Base-by-base conservation (phyloP, 1,284 basidiomycete species). In the Pterulicium gracile region DNA sequence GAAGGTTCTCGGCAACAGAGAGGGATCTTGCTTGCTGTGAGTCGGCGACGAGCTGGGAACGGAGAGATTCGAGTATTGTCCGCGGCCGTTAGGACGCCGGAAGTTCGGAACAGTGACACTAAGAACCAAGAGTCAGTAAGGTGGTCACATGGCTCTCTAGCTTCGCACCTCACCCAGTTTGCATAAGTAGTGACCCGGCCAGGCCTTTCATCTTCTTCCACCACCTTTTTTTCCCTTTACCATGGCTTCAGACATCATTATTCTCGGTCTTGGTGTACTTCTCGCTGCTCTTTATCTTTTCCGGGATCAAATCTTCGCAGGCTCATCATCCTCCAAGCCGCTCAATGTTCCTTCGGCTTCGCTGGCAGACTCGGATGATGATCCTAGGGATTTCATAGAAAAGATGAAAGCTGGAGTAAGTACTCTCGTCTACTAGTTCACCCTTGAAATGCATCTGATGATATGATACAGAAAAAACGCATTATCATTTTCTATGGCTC, bases 401-500 rank as follows among this genome's bases (percentile, higher is more conserved):
- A 91, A 91, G 67, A 92, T 95, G 89, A 83, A 89, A 63, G 79
- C 81, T 50, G 80, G 78, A 36, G 92, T 95, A 64, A 65, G 89
- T 76, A 2, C 45, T 43, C 5, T 1, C 14, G 10, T 48, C 19
- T 24, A 36, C 27, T 22, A 24, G 42, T 1, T 42, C 19, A 18
- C 32, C 19, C 21, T 15, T 3, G 5, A 45, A 20, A 40, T 20
- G 3, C 14, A 2, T 41, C 39, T 24, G n/a, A n/a, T n/a, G n/a
- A n/a, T n/a, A n/a, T n/a, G n/a, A n/a, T 18, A 17, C 24, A 94
- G 90, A 92, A 90, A 77, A 97, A 96, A 66, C 89, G 91, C 52
- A 73, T 93, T 21, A 87, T 88, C 57, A 94, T 96, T 59, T 95
- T 97, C 63, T 96, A 94, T 60, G 93, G 93, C 48, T 95, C 93